Base-by-base conservation (phyloP, 2,329 filamentous ascomycete genomes). In the Ophiocordyceps camponoti-leonardi region DNA sequence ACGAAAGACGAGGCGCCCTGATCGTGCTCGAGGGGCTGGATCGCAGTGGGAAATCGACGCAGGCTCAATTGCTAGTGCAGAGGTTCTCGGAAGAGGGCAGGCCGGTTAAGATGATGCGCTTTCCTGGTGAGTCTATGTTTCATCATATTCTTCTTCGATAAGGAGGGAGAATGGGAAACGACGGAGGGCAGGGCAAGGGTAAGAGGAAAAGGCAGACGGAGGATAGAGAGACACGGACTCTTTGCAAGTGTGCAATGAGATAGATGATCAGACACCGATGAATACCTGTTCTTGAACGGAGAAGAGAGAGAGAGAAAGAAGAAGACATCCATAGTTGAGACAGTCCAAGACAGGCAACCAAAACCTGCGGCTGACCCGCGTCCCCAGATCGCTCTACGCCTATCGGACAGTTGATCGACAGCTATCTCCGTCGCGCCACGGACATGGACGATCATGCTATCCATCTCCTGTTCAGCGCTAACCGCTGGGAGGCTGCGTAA, bases 11-110 rank as follows among this genome's bases (percentile, higher is more conserved):
- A 42, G 87, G 87, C 42, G 77, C 80, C 13, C 74, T 95, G 30
- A 75, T 94, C 45, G 83, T 90, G 5, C 77, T 94, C 46, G 88
- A 95, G 66, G 88, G 88, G 2, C 71, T 95, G 49, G 88, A 95
- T 56, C 78, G 86, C 51, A 86, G 87, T 41, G 88, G 88, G 46
- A 95, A 95, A 71, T 90, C 86, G 20, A 94, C 87, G 31, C 88
- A 94, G 72, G 88, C 86, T 53, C 73, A 80, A 55, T 65, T 78
- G 42, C 67, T 95, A 44, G 70, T 73, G 61, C 62, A 73, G 61
- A 58, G 67, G 20, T 68, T 76, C 47, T 60, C 67, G 7, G 67
- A 69, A 52, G 61, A 64, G 45, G 72, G 72, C 6, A 58, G 60
- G 47, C 61, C 63, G 41, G 72, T 75, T 42, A 66, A 69, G 59